Conservation (phyloP, 192 early-diverging fungal genomes). For the Neocallimastix lanati region DNA sequence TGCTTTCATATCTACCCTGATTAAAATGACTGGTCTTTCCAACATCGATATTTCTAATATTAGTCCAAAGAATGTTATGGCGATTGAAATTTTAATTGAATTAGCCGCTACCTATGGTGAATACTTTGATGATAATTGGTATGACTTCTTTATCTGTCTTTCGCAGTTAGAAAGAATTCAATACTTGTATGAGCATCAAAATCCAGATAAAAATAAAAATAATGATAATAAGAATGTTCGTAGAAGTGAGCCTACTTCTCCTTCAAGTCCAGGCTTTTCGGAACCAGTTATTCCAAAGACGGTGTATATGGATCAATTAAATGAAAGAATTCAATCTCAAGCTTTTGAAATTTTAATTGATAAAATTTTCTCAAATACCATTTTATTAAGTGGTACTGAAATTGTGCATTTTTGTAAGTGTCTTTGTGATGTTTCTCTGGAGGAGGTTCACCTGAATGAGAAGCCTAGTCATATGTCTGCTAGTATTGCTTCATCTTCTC, state of each 20-base stretch:
- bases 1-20: slow-evolving; percentile 1
- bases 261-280: neutral
- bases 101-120: neutral
- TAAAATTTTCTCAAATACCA: neutral
- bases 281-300: neutral
- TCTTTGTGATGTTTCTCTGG: slow-evolving; percentile 3
- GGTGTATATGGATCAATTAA: neutral
- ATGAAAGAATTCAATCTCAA: neutral
- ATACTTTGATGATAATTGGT: slow-evolving; percentile 3
- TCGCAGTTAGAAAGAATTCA: slow-evolving; percentile 1
- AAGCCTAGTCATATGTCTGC: neutral
- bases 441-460: slow-evolving; percentile 1
- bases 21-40: slow-evolving; percentile 1
- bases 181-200: neutral
- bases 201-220: neutral
- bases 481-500: neutral
- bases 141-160: slow-evolving; percentile 2
- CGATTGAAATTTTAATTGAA: slow-evolving; percentile 1
- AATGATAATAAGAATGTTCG: neutral
- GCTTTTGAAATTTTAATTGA: neutral
- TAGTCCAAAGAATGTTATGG: slow-evolving; percentile 1
- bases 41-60: neutral
- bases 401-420: slow-evolving; percentile 1
- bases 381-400: neutral
- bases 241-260: neutral